These are phyloP conservation scores for Rubia peregrina DNA, from an alignment of 305 asterid species.

Conservation along the genomic window DNA sequence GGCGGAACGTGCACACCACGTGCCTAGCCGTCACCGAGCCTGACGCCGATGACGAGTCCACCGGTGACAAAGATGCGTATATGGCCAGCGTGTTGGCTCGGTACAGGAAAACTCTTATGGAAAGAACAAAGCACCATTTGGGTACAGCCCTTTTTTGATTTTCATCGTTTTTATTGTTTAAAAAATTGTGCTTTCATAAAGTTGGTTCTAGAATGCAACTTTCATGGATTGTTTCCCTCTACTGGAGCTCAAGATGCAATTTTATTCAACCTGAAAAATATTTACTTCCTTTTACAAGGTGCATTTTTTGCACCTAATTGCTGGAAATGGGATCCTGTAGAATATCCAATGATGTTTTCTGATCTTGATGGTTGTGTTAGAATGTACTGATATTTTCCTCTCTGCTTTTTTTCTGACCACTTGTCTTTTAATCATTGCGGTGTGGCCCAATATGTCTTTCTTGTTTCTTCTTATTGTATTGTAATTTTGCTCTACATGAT, in stretches of 20 bases:
- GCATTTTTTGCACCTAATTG: background rate
- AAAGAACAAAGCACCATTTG: conserved; percentile 86
- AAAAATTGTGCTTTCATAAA: background rate
- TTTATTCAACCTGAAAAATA: background rate
- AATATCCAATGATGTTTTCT: background rate
- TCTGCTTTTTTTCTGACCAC: background rate
- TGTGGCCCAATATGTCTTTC: background rate
- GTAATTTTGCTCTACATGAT: background rate
- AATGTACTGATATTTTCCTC: conserved; percentile 3
- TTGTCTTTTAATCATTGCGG: conserved; percentile 2
- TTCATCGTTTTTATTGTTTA: background rate
- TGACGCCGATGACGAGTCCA: conserved; percentile 84
- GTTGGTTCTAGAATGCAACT: background rate
- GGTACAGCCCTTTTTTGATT: conserved; percentile 30
- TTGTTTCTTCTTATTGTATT: background rate
- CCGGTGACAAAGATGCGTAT: conserved; percentile 91
- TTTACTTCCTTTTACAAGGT: background rate
- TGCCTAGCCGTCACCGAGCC: conserved; percentile 90
- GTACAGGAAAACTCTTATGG: conserved; percentile 68
- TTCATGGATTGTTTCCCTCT: background rate
- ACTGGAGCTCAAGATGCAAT: background rate
- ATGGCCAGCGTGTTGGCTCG: conserved; percentile 94
- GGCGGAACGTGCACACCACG: conserved; percentile 76
- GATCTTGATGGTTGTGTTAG: background rate
- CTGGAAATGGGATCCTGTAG: background rate